Evolutionary conservation across 2,329 filamentous ascomycete genomes (phyloP), one percentile per base, ranked within the genome.

Genomic region (Blastomyces silverae): DNA sequence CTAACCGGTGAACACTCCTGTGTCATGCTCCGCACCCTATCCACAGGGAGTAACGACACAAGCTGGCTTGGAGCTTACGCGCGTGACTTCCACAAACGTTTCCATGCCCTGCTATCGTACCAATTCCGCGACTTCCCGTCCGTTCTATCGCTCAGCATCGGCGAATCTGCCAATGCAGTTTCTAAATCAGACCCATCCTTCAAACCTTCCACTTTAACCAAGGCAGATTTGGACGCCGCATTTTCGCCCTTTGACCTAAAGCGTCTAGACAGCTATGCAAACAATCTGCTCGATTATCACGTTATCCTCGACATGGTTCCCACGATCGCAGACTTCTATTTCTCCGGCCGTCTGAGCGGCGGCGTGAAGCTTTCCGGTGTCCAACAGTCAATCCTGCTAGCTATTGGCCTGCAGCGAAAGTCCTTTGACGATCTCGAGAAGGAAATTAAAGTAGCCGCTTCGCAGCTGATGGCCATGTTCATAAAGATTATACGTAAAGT

Each of bases 281-380:
- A 95, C 78, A 96, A 96, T 78, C 90, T 97, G 84, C 86, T 99
- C 53, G 95, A 99, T 77, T 96, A 97, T 80, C 95, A 97, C 73
- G 92, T 97, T 70, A 94, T 99, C 64, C 84, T 97, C 37, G 95
- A 99, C 74, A 85, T 99, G 73, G 83, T 99, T 64, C 94, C 94
- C 0, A 85, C 83, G 1, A 87, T 99, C 67, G 89, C 94, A 0
- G 82, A 83, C 31, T 84, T 96, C 34, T 97, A 93, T 81, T 99
- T 99, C 77, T 87, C 86, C 0, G 90, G 91, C 59, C 86, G 87
- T 11, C 81, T 97, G 22, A 86, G 83, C 71, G 77, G 79, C 46
- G 81, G 82, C 61, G 82, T 96, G 70, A 87, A 84, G 64, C 82
- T 99, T 63, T 89, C 85, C 4, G 88, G 89, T n/a, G 84, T 97